Base-by-base conservation (phyloP, 2,329 filamentous ascomycete species). In the Trichoderma sp. region DNA sequence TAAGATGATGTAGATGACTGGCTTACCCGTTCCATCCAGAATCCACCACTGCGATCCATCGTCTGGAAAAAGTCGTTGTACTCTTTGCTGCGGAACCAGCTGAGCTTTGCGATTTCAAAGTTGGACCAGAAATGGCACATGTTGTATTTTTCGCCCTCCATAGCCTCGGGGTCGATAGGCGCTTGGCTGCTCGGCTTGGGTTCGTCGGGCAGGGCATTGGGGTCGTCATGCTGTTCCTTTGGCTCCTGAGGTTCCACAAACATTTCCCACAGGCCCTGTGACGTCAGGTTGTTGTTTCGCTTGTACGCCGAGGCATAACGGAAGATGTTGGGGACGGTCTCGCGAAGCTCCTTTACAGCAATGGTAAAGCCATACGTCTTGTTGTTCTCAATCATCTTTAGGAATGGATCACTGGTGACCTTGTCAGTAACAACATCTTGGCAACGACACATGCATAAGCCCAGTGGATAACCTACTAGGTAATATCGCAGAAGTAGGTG, bases 51-150 rank as follows among this genome's bases (percentile, higher is more conserved):
- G 71, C 90, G 90, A 79, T 99, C 96, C 95, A 99, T 97, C 91
- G 97, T 96, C 76, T 97, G 86, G 80, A 99, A 99, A 80, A 99
- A 99, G 73, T 97, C 96, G 75, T 97, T 91, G 79, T 99, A 99
- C 77, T 94, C 92, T 82, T 97, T 95, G 84, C 94, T 97, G 74
- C 96, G 89, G 87, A 98, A 98, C 89, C 94, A 99, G 82, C 93
- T 91, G 70, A 99, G 87, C 70, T 90, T 89, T 16, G 96, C 96
- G 82, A 99, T 99, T 81, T 99, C 96, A 74, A 99, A 99, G 80
- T 99, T 99, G 80, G 94, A 97, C 96, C 96, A 99, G 84, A 97
- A 99, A 84, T 99, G 96, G 79, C 96, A 99, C 96, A 99, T 99
- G 83, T 99, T 99, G 85, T 99, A 99, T 75, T 90, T 92, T 80